A percentile compares a stretch with the other conserved stretches of the same genome.
Conservation (phyloP, 768 basidiomycete genomes). For the Mycena rebaudengoi region DNA sequence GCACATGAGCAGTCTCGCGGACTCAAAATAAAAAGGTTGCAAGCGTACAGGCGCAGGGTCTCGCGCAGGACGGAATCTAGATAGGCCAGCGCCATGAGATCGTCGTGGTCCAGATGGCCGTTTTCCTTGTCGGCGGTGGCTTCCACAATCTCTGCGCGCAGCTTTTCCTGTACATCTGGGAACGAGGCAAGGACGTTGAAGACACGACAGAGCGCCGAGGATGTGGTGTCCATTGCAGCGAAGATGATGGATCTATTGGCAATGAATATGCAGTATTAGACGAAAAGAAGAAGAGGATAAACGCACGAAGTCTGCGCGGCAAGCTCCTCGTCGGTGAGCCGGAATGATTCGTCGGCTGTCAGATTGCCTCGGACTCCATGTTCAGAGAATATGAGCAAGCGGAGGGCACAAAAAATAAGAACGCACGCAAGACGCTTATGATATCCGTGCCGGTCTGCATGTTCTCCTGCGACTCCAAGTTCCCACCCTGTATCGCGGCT, state of each 20-base stretch:
- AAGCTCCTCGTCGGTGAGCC: conserved; percentile 46
- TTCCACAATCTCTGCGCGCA: conserved; percentile 32
- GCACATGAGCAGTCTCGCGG: not conserved
- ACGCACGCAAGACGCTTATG: conserved; percentile 43
- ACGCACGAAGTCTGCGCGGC: conserved; percentile 40
- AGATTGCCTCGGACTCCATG: conserved; percentile 49
- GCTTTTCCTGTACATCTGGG: conserved; percentile 31
- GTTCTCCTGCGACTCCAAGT: conserved; percentile 28
- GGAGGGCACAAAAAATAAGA: not conserved
- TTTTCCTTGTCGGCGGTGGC: conserved; percentile 26
- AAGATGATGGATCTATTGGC: conserved; percentile 1
- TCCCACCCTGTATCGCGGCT: conserved; percentile 37
- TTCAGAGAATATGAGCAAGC: not conserved
- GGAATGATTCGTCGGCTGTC: conserved; percentile 39
- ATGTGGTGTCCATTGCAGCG: conserved; percentile 22
- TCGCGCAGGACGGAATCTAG: conserved; percentile 36
- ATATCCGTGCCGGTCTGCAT: conserved; percentile 46
- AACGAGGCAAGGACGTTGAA: conserved; percentile 9
- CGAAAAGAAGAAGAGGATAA: conserved; percentile 19
- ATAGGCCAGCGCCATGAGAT: conserved; percentile 27
- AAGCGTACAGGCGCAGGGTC: conserved; percentile 30
- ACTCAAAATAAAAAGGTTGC: not conserved
- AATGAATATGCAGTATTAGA: not conserved
- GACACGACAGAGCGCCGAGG: conserved; percentile 19
- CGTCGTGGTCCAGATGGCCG: conserved; percentile 29